Conservation (phyloP, 1,284 basidiomycete genomes). For the Coniferiporia weirii region DNA sequence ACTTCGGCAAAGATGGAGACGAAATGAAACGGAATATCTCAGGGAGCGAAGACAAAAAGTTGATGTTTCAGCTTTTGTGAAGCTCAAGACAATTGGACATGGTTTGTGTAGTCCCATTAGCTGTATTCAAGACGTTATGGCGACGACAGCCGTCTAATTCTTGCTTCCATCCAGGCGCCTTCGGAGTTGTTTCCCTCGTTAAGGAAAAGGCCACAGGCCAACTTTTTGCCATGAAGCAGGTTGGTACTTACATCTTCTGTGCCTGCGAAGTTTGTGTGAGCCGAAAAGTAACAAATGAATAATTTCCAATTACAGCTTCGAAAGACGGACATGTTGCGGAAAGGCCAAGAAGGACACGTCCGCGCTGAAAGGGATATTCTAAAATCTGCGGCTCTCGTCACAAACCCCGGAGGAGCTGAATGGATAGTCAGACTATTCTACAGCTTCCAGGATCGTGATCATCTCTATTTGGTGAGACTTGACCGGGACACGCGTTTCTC, state of each 20-base stretch:
- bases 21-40: conserved; percentile 87
- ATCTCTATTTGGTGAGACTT: conserved; percentile 82
- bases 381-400: conserved; percentile 71
- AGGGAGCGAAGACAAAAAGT: conserved; percentile 80
- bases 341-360: conserved; percentile 97
- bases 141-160: conserved; percentile 14
- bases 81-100: conserved; percentile 93
- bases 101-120: conserved; percentile 43
- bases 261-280: conserved; percentile 18
- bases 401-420: conserved; percentile 65
- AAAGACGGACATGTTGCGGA: conserved; percentile 94
- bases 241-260: conserved; percentile 31
- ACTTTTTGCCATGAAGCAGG: conserved; percentile 96
- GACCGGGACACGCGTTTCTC: conserved; percentile 23
- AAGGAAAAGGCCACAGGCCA: conserved; percentile 74
- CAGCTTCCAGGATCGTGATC: conserved; percentile 87
- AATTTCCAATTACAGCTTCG: conserved; percentile 54
- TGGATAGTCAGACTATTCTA: conserved; percentile 95
- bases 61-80: conserved; percentile 80
- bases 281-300: conserved; percentile 23
- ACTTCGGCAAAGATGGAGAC: conserved; percentile 72
- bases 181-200: conserved; percentile 93
- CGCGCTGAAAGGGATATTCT: conserved; percentile 87
- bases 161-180: conserved; percentile 59
- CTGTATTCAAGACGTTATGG: background rate